phyloP scores from a whole-genome alignment of 1,284 basidiomycete genomes.

The Fistulinella cinereoalba region DNA sequence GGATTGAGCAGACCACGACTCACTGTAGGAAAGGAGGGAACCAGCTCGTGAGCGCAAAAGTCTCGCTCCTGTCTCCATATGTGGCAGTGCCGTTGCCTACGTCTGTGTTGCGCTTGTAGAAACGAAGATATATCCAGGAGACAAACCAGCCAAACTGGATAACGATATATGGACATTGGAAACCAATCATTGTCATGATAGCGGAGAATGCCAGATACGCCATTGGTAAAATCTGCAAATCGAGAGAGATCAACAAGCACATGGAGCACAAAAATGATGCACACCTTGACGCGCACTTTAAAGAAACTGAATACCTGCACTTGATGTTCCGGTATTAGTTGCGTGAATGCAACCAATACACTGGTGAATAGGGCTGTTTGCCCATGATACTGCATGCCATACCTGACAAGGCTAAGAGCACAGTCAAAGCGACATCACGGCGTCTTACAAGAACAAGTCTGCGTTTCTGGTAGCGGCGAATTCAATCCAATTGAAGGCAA shows the following conservation, averaged over 20 bases:
- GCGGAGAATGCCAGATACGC: conserved; percentile 90
- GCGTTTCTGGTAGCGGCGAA: conserved; percentile 64
- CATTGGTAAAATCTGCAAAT: conserved; percentile 81
- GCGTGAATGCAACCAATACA: conserved; percentile 93
- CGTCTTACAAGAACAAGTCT: conserved; percentile 70
- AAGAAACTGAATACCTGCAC: conserved; percentile 88
- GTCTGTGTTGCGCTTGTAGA: conserved; percentile 87
- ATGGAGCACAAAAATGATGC: conserved; percentile 13
- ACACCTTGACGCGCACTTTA: conserved; percentile 87
- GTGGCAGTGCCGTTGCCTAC: conserved; percentile 54
- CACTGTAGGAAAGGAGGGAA: conserved; percentile 94
- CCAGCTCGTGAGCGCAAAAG: conserved; percentile 94
- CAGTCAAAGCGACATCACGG: conserved; percentile 3
- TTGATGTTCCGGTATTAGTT: conserved; percentile 96
- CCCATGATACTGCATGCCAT: conserved; percentile 87
- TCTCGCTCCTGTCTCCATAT: conserved; percentile 92
- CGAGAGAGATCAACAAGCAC: conserved; percentile 5
- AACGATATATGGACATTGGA: conserved; percentile 91
- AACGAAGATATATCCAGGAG: conserved; percentile 91
- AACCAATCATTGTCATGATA: conserved; percentile 83
- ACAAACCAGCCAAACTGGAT: conserved; percentile 99
- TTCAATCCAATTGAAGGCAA: conserved; percentile 81
- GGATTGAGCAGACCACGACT: conserved; percentile 40
- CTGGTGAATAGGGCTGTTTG: conserved; percentile 90
- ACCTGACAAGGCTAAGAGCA: conserved; percentile 45